Percentiles rank a stretch among this genome's conserved stretches.
Conservation (phyloP, 495 filamentous ascomycete species). For the Penicillium macrosclerotiorum region DNA sequence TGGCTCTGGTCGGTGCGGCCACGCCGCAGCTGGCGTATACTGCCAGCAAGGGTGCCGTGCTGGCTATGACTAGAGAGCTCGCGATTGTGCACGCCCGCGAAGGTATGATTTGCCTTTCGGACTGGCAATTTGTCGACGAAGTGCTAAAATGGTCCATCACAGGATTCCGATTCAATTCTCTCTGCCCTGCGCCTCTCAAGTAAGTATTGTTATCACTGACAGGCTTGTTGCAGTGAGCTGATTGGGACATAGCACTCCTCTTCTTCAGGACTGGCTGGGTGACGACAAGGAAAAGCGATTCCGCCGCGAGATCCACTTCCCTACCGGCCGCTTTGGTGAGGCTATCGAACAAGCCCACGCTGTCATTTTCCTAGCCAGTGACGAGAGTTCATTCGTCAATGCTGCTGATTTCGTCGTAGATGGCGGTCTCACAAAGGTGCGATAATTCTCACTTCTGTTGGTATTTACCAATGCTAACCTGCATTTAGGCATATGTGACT, state of each 20-base stretch:
- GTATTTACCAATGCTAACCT: no score
- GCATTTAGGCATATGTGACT: slow-evolving; percentile 91
- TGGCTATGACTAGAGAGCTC: slow-evolving; percentile 78
- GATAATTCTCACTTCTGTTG: no score
- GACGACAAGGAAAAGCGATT: slow-evolving; percentile 76
- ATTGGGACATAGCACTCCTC: slow-evolving; percentile 49
- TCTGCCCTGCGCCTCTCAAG: slow-evolving; percentile 95
- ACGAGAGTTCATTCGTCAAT: slow-evolving; percentile 87
- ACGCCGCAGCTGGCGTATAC: slow-evolving; percentile 96
- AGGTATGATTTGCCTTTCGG: slow-evolving; percentile 23
- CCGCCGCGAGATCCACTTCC: slow-evolving; percentile 88
- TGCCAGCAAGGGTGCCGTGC: slow-evolving; percentile 86
- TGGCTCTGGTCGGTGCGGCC: slow-evolving; percentile 86
- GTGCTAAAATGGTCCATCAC: not conserved
- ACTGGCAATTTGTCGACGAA: not conserved
- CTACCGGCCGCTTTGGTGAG: slow-evolving; percentile 87
- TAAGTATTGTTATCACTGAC: slow-evolving; percentile 25
- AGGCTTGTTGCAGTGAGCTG: not conserved
- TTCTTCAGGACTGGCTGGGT: slow-evolving; percentile 90
- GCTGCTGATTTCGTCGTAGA: slow-evolving; percentile 88
- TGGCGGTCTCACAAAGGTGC: slow-evolving; percentile 87
- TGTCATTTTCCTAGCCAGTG: slow-evolving; percentile 85
- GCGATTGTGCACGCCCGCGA: slow-evolving; percentile 83
- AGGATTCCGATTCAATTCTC: slow-evolving; percentile 76
- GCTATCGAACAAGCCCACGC: slow-evolving; percentile 90